Conservation (phyloP, 2,329 filamentous ascomycete genomes). For the Coniochaeta sp. region DNA sequence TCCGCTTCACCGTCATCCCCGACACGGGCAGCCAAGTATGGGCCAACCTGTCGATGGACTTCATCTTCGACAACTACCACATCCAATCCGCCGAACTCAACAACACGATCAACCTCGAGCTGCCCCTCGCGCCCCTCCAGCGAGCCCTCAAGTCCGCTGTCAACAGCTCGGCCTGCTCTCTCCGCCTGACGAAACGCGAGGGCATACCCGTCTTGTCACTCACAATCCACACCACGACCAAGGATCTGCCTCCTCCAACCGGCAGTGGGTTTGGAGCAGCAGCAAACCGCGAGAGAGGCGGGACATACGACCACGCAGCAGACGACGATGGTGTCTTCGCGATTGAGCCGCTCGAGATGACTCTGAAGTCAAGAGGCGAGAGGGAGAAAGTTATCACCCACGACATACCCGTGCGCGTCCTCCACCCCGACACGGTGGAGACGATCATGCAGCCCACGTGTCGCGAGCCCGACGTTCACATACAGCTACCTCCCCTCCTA, state of each 20-base stretch:
- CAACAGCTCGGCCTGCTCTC: constrained; percentile 71
- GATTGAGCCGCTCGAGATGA: constrained; percentile 45
- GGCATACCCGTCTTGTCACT: constrained; percentile 79
- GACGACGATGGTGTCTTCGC: constrained; percentile 37
- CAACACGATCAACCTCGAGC: constrained; percentile 94
- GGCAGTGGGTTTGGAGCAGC: constrained; percentile 14
- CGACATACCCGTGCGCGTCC: constrained; percentile 88
- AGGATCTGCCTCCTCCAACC: constrained; percentile 21
- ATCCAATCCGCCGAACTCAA: constrained; percentile 75
- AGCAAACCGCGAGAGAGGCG: constrained; percentile 31
- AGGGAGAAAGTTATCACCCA: constrained; percentile 91
- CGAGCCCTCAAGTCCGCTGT: constrained; percentile 86
- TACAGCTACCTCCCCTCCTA: constrained; percentile 76
- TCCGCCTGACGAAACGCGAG: constrained; percentile 90
- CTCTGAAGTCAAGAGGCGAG: constrained; percentile 41
- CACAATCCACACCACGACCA: constrained; percentile 76
- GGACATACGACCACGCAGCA: constrained; percentile 22
- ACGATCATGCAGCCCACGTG: constrained; percentile 89
- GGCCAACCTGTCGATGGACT: constrained; percentile 69
- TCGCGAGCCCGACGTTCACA: constrained; percentile 88
- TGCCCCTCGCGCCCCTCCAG: constrained; percentile 80
- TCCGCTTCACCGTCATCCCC: constrained; percentile 92
- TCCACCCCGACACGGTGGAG: constrained; percentile 77
- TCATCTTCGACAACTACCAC: constrained; percentile 80
- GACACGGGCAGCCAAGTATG: constrained; percentile 94